These are phyloP conservation scores for Rhododendron ovatum DNA, from an alignment of 148 eudicot species.

Conservation along the genomic window DNA sequence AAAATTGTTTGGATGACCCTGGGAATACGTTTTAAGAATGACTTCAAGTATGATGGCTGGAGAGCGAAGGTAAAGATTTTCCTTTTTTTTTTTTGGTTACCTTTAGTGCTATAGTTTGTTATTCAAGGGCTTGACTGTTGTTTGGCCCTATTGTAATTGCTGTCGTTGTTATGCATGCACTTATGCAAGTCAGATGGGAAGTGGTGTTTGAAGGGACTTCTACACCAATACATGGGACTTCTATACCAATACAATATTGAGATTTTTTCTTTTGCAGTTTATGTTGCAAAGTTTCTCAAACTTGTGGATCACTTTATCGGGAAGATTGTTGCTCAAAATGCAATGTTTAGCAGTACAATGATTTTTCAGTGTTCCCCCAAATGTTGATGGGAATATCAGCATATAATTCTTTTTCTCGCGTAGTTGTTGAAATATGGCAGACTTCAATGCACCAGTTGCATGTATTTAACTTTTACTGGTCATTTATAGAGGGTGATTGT, in stretches of 20 bases:
- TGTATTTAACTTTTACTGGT: neutral
- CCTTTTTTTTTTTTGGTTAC: neutral
- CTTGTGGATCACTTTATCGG: neutral
- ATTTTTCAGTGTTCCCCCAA: neutral
- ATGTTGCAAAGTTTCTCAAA: neutral
- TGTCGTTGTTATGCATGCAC: neutral
- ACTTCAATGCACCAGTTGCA: neutral
- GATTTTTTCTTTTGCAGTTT: neutral
- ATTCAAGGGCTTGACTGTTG: neutral
- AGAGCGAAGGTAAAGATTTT: constrained; percentile 61
- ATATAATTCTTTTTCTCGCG: neutral
- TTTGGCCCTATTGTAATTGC: neutral
- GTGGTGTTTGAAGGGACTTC: neutral
- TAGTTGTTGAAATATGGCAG: neutral
- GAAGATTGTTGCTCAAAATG: neutral
- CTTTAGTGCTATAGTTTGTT: neutral
- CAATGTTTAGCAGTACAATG: neutral
- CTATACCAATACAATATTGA: neutral
- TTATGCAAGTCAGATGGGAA: neutral
- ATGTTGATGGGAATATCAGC: neutral
- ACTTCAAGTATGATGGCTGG: constrained; percentile 70
- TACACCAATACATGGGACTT: no score
- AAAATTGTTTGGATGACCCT: constrained; percentile 57
- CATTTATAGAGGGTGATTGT: neutral
- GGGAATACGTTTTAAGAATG: constrained; percentile 46